Evolutionary conservation across 768 basidiomycete species (phyloP), one percentile per base, ranked within the genome.

Genomic region (Tricholoma flavovirens): DNA sequence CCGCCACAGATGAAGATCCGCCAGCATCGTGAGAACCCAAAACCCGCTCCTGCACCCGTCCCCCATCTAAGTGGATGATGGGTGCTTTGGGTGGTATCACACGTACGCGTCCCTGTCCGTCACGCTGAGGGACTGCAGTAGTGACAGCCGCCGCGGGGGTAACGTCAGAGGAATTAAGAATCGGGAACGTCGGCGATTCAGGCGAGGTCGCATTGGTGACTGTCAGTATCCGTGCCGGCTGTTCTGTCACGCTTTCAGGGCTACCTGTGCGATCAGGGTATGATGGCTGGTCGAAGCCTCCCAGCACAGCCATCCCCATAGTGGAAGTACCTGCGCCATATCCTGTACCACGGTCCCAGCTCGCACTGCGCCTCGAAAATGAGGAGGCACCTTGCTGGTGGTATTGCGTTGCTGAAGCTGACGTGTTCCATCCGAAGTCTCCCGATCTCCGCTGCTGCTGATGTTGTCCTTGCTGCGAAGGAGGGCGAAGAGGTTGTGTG

Each of bases 181-280:
- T 49, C 11, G 51, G 55, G 26, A 56, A 56, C n/a, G 32, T 46
- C 22, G 30, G 46, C 12, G 62, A 56, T 29, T 40, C 45, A 12
- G 62, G 55, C 12, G 62, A 59, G 58, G n/a, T 33, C 8, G 71
- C 66, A 52, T 78, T 78, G 12, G 71, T 72, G 3, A 78, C 70
- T 51, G 75, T 75, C 45, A 78, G 61, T 46, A 61, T 57, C 12
- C 62, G 61, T n/a, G 69, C 54, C n/a, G 67, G 68, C 29, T 64
- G 69, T 53, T 77, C 73, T 54, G 72, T 71, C 54, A 75, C 57
- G 58, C 73, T 75, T 56, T 71, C 69, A n/a, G 77, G 77, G 56
- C 74, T 78, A 5, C 75, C 76, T 0, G 71, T 59, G 15, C 77
- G 73, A 19, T 62, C 56, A 50, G 60, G 62, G 3, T 62, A 33